A percentile compares a stretch with the other conserved stretches of the same genome.
Evolutionary conservation across 2,329 filamentous ascomycete genomes (phyloP).

Genomic region (Trichoderma sp.): DNA sequence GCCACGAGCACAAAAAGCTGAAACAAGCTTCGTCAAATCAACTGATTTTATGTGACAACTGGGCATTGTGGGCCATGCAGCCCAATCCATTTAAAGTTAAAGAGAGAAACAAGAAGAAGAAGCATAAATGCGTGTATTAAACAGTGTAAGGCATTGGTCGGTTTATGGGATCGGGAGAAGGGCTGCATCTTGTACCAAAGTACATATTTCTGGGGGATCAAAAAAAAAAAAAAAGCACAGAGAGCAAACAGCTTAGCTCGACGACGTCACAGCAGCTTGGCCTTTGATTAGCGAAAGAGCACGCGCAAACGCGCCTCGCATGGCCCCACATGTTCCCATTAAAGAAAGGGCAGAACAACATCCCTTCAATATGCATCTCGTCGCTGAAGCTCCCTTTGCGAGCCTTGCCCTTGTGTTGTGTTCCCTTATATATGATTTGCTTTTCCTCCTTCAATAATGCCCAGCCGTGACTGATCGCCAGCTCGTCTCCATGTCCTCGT

Average conservation of each 20-base stretch:
- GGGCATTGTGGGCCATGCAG: not conserved
- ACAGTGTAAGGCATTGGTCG: not conserved
- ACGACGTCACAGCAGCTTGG: constrained; percentile 20
- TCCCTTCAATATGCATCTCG: constrained; percentile 9
- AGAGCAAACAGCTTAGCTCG: not conserved
- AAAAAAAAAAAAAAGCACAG: not conserved
- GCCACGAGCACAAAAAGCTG: constrained; percentile 4
- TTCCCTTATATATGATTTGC: not conserved
- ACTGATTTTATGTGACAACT: not conserved
- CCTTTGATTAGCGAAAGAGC: constrained; percentile 9
- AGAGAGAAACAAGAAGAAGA: not conserved
- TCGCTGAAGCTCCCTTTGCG: not conserved
- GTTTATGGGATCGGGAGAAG: not conserved
- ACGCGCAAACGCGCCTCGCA: constrained; percentile 9
- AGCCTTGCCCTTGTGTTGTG: not conserved
- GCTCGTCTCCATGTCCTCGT: constrained; percentile 38
- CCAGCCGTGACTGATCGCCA: constrained; percentile 29
- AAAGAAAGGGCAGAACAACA: constrained; percentile 18
- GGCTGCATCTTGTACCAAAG: not conserved
- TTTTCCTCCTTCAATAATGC: constrained; percentile 18
- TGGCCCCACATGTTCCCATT: constrained; percentile 13
- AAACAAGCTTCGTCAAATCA: not conserved
- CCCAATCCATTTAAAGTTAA: not conserved
- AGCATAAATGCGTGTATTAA: not conserved
- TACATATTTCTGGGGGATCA: not conserved